Evolutionary conservation across 2,329 filamentous ascomycete genomes (phyloP), one percentile per base, ranked within the genome.

Genomic region (Gremmenia infestans): DNA sequence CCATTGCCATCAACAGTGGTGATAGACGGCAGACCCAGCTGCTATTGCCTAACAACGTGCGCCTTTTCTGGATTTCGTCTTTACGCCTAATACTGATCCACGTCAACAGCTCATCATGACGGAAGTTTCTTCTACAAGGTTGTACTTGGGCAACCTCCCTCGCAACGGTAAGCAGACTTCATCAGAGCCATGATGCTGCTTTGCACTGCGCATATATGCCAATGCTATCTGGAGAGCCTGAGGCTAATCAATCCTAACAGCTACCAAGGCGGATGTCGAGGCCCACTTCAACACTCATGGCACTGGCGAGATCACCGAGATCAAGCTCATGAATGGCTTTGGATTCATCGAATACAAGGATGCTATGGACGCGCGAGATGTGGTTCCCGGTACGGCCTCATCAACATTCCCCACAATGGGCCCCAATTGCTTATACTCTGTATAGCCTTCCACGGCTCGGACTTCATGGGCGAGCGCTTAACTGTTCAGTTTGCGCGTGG

Each of bases 281-380:
- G 85, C 86, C 69, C 93, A 97, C 76, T 99, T 99, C 78, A 87
- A 87, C 73, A 91, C 86, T 70, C 91, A 97, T 85, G 94, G 93
- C 72, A 93, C 91, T 67, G 94, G 94, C 74, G 91, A 96, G 74
- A 97, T 99, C 72, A 94, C 89, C 66, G 94, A 99, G 79, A 93
- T 99, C 78, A 99, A 99, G 81, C 85, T 99, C 63, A 99, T 99
- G 94, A 97, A 96, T 73, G 94, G 94, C 70, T 99, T 99, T 72
- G 94, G 94, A 73, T 99, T 99, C 80, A 96, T 99, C 72, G 94
- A 99, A 76, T 99, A 97, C 76, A 95, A 97, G 76, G 94, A 97
- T 78, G 86, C 91, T 57, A 90, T 97, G 88, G 94, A 99, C 78
- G 94, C 94, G 66, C 89, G 93, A 72, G 94, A 99, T 77, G 92